These are phyloP conservation scores for Cercospora zeae-maydis DNA, from an alignment of 2,329 filamentous ascomycete genomes.

Conservation along the genomic window DNA sequence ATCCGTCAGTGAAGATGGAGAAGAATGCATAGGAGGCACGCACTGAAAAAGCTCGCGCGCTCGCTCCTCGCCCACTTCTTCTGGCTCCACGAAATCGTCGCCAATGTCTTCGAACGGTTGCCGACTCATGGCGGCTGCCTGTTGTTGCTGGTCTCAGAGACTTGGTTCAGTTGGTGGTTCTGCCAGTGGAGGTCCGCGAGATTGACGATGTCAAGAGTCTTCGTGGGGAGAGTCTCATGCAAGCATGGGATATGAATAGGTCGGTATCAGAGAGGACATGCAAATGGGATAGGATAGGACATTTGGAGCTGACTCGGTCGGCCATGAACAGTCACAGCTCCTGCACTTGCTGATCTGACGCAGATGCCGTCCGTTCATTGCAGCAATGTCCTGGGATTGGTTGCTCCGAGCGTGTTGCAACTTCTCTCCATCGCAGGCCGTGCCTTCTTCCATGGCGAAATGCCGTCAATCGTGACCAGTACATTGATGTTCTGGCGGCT, in stretches of 20 bases:
- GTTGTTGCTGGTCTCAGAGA: not conserved
- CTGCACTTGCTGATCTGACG: not conserved
- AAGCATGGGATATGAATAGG: not conserved
- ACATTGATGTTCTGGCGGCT: too few species aligned
- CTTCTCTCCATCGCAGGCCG: not conserved
- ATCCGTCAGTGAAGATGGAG: not conserved
- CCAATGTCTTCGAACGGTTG: constrained; percentile 12
- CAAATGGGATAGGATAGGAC: not conserved
- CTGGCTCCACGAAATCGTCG: constrained; percentile 21
- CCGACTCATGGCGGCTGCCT: not conserved
- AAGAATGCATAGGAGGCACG: not conserved
- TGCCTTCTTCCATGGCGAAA: not conserved
- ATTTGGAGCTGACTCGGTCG: not conserved
- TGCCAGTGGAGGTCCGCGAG: not conserved
- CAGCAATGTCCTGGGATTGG: too few species aligned
- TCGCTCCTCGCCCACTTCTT: constrained; percentile 25
- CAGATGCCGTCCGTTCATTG: not conserved
- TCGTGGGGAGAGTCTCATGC: not conserved
- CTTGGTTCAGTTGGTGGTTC: not conserved
- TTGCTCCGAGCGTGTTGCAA: not conserved
- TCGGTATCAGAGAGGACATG: not conserved
- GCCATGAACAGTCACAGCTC: not conserved
- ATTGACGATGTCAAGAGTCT: not conserved
- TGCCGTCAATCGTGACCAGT: too few species aligned
- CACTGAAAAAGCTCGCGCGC: constrained; percentile 28